phyloP scores from a whole-genome alignment of 2,329 filamentous ascomycete species.

The Epichloe hybrida region DNA sequence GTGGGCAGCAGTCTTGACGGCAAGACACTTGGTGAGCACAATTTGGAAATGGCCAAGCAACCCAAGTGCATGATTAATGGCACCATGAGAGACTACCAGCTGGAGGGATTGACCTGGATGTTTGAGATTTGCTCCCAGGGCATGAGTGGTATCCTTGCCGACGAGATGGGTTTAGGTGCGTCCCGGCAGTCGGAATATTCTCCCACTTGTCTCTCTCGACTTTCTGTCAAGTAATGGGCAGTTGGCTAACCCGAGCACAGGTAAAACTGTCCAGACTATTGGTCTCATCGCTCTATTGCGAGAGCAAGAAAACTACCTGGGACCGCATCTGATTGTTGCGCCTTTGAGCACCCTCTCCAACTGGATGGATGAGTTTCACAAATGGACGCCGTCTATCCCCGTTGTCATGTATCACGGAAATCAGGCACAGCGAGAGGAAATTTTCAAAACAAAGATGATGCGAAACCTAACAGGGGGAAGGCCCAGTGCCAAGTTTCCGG shows the following conservation, averaged over 20 bases:
- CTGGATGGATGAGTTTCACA: conserved; percentile 87
- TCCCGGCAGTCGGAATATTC: conserved; percentile 8
- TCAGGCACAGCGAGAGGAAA: conserved; percentile 59
- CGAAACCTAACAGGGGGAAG: conserved; percentile 50
- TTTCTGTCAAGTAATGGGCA: not conserved
- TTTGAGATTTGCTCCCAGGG: conserved; percentile 70
- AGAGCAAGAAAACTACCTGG: conserved; percentile 69
- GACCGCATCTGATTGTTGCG: conserved; percentile 81
- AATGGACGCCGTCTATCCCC: conserved; percentile 81
- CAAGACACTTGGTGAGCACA: conserved; percentile 45
- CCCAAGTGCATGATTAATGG: conserved; percentile 76
- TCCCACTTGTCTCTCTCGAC: not conserved
- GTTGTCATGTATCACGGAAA: conserved; percentile 84
- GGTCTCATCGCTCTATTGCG: conserved; percentile 75
- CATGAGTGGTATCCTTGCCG: conserved; percentile 79
- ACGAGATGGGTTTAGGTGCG: conserved; percentile 75
- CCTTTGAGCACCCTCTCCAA: conserved; percentile 87
- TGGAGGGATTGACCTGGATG: conserved; percentile 93
- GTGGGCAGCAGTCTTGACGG: conserved; percentile 48
- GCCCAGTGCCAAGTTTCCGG: conserved; percentile 58
- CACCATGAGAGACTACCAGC: conserved; percentile 84
- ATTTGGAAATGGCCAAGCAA: conserved; percentile 70
- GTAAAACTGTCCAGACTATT: conserved; percentile 87
- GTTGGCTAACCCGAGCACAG: conserved; percentile 26
- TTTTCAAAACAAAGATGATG: conserved; percentile 62